A percentile compares a stretch with the other conserved stretches of the same genome.
Conservation (phyloP, 495 filamentous ascomycete species). For the Podospora fimiseda region DNA sequence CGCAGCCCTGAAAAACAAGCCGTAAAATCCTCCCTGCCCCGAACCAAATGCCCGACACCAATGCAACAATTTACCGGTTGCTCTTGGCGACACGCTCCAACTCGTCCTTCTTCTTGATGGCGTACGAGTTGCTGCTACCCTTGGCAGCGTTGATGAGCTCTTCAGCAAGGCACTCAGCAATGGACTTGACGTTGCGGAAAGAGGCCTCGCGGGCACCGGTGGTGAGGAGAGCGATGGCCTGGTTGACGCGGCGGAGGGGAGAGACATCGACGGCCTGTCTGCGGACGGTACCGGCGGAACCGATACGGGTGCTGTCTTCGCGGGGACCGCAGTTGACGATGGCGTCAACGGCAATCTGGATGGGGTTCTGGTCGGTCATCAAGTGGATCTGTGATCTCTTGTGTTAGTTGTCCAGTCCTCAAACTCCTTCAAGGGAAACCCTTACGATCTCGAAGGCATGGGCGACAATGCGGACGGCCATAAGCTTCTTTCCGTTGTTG, state of each 20-base stretch:
- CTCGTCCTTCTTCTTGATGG: conserved; percentile 99
- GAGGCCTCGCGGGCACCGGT: conserved; percentile 94
- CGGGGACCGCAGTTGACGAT: conserved; percentile 99
- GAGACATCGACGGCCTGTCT: conserved; percentile 99
- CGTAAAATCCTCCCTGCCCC: conserved; percentile 39
- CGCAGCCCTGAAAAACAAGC: conserved; percentile 44
- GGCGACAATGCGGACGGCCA: conserved; percentile 98
- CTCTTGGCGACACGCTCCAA: conserved; percentile 99
- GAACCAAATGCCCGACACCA: conserved; percentile 31
- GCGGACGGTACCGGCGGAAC: conserved; percentile 97
- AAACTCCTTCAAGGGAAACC: background rate
- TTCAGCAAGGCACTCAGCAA: conserved; percentile 96
- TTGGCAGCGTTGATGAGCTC: conserved; percentile 99
- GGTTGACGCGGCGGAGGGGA: conserved; percentile 98
- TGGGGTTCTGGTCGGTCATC: conserved; percentile 99
- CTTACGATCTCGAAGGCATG: conserved; percentile 99
- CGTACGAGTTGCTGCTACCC: conserved; percentile 98
- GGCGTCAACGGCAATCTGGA: conserved; percentile 98
- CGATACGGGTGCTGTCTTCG: conserved; percentile 99
- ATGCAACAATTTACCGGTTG: conserved; percentile 73
- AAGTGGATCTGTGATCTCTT: conserved; percentile 74
- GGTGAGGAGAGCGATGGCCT: conserved; percentile 94
- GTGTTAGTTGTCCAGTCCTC: conserved; percentile 3
- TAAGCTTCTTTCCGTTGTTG: conserved; percentile 99
- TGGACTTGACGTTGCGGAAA: conserved; percentile 99